These are phyloP conservation scores for Malus asiatica DNA, from an alignment of 306 rosid genomes.

Conservation along the genomic window DNA sequence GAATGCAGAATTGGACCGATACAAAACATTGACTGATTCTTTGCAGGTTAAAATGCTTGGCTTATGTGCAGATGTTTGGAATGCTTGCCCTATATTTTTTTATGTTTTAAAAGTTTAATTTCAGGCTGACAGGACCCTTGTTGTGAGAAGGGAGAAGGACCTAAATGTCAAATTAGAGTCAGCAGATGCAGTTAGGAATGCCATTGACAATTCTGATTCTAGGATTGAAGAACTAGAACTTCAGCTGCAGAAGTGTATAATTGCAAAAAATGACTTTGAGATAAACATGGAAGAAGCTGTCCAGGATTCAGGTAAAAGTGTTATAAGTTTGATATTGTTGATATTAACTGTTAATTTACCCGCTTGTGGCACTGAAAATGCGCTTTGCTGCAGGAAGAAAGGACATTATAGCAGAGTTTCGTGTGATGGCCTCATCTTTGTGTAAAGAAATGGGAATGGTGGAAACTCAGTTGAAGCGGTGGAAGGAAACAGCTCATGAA, in stretches of 20 bases:
- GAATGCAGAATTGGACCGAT: conserved; percentile 63
- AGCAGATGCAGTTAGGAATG: conserved; percentile 51
- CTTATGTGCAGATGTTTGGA: conserved; percentile 13
- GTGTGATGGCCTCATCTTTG: conserved; percentile 83
- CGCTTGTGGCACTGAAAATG: conserved; percentile 27
- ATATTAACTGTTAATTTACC: background rate
- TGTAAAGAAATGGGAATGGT: conserved; percentile 95
- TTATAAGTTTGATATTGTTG: conserved; percentile 16
- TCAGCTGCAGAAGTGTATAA: conserved; percentile 59
- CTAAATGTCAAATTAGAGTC: conserved; percentile 58
- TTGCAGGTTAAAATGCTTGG: conserved; percentile 17
- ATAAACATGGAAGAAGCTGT: conserved; percentile 76
- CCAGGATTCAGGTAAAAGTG: conserved; percentile 66
- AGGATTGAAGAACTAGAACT: conserved; percentile 69
- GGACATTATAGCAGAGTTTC: conserved; percentile 84
- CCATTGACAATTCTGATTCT: conserved; percentile 44
- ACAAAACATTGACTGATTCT: conserved; percentile 55
- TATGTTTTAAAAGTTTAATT: conserved; percentile 15
- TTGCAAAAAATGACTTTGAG: conserved; percentile 72
- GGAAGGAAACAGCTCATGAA: conserved; percentile 86
- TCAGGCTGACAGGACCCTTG: conserved; percentile 72
- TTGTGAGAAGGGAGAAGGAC: conserved; percentile 78
- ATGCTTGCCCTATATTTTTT: conserved; percentile 1
- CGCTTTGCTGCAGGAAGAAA: conserved; percentile 67
- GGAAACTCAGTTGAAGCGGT: conserved; percentile 83